A percentile compares a stretch with the other conserved stretches of the same genome.
These are phyloP conservation scores for Strobilomyces dryophilus DNA, from an alignment of 768 basidiomycete genomes.

Conservation along the genomic window DNA sequence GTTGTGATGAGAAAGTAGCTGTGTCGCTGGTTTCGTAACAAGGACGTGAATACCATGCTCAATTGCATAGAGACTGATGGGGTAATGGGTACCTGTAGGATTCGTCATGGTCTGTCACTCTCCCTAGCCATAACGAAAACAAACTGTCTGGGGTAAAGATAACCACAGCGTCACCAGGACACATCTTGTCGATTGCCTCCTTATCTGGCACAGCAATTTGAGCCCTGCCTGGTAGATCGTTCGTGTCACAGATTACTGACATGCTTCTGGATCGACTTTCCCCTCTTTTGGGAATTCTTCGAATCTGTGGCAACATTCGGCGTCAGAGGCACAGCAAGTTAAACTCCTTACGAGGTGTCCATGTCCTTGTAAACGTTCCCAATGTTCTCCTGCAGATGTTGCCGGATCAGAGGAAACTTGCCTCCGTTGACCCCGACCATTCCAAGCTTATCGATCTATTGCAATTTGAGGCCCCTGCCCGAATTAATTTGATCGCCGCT, in stretches of 20 bases:
- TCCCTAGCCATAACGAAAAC: slow-evolving; percentile 22
- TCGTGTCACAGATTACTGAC: slow-evolving; percentile 42
- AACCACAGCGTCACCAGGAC: slow-evolving; percentile 83
- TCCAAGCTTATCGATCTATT: slow-evolving; percentile 62
- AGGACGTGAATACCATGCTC: slow-evolving; percentile 84
- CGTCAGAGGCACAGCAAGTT: background rate
- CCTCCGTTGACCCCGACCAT: slow-evolving; percentile 90
- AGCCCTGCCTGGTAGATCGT: background rate
- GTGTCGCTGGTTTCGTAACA: slow-evolving; percentile 90
- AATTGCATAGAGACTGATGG: slow-evolving; percentile 83
- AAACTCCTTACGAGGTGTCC: slow-evolving; percentile 63
- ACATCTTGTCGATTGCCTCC: slow-evolving; percentile 69
- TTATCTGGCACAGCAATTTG: slow-evolving; percentile 54
- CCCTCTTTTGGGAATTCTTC: slow-evolving; percentile 73
- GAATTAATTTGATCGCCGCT: slow-evolving; percentile 16
- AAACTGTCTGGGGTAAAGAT: slow-evolving; percentile 90
- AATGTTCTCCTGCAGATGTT: slow-evolving; percentile 81
- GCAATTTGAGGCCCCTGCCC: slow-evolving; percentile 7
- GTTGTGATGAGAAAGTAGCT: slow-evolving; percentile 79
- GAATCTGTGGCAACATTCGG: slow-evolving; percentile 45
- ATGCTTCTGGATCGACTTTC: slow-evolving; percentile 72
- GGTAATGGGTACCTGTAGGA: slow-evolving; percentile 69
- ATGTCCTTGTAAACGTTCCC: slow-evolving; percentile 81
- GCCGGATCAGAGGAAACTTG: slow-evolving; percentile 83
- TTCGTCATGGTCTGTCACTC: background rate